Percentiles rank a stretch among this genome's conserved stretches.
These are phyloP conservation scores for Lentinula edodes DNA, from an alignment of 768 basidiomycete genomes.

Conservation along the genomic window DNA sequence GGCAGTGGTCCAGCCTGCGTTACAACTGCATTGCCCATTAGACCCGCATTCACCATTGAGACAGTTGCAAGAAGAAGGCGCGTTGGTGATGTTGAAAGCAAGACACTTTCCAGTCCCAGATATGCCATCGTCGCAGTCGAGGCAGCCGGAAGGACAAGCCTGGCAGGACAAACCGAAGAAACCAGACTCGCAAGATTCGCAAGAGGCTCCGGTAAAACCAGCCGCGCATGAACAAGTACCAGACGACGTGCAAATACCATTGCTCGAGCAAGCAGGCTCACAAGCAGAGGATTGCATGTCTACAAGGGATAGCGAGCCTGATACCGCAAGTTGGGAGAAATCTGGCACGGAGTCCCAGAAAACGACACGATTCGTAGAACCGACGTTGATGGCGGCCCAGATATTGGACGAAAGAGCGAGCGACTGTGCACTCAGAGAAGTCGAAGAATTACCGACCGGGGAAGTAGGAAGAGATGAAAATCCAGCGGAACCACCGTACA, in stretches of 20 bases:
- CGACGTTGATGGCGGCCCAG: slow-evolving; percentile 60
- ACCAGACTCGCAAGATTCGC: slow-evolving; percentile 70
- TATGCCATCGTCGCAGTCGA: slow-evolving; percentile 73
- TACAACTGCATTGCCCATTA: slow-evolving; percentile 70
- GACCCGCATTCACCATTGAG: slow-evolving; percentile 71
- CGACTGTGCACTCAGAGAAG: slow-evolving; percentile 50
- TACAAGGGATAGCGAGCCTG: slow-evolving; percentile 52
- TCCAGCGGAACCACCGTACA: slow-evolving; percentile 61
- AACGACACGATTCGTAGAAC: slow-evolving; percentile 54
- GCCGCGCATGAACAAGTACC: slow-evolving; percentile 68
- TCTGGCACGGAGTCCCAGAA: slow-evolving; percentile 82
- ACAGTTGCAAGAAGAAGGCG: slow-evolving; percentile 72
- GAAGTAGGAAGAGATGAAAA: slow-evolving; percentile 54
- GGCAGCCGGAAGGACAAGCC: slow-evolving; percentile 64
- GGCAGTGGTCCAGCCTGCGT: slow-evolving; percentile 67
- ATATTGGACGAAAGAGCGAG: slow-evolving; percentile 64
- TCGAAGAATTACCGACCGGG: slow-evolving; percentile 40
- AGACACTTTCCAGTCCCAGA: slow-evolving; percentile 75
- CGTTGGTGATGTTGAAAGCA: slow-evolving; percentile 38
- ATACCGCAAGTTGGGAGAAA: slow-evolving; percentile 56
- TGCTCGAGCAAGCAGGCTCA: slow-evolving; percentile 68
- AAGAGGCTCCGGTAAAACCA: slow-evolving; percentile 74
- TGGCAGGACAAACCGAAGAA: slow-evolving; percentile 74
- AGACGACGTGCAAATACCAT: slow-evolving; percentile 64
- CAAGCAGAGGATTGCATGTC: slow-evolving; percentile 72